phyloP scores from a whole-genome alignment of 306 rosid species.

The Potentilla sterilis region DNA sequence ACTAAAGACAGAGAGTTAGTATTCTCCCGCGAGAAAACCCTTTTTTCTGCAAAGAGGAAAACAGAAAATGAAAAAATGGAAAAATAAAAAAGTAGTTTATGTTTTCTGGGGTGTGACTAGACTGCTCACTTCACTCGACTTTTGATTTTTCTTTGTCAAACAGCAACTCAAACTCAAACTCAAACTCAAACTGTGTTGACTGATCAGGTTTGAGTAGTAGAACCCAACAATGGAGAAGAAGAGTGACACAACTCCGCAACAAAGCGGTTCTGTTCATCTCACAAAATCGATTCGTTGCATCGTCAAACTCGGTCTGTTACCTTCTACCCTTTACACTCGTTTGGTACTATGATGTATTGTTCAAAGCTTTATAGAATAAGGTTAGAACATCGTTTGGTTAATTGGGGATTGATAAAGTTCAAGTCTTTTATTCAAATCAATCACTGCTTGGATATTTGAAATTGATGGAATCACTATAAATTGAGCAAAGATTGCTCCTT shows the following conservation, averaged over 20 bases:
- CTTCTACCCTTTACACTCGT: background rate
- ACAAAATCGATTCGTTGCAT: slow-evolving; percentile 69
- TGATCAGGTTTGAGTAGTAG: background rate
- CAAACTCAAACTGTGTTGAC: background rate
- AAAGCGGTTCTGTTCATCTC: slow-evolving; percentile 28
- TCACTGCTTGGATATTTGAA: slow-evolving; percentile 6
- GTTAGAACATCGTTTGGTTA: background rate
- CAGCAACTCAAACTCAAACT: background rate
- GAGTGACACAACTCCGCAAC: slow-evolving; percentile 19
- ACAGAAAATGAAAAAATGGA: background rate
- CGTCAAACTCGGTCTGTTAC: slow-evolving; percentile 65
- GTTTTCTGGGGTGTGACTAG: background rate
- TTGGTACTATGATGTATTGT: background rate
- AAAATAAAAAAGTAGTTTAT: background rate
- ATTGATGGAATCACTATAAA: background rate
- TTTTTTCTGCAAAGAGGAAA: background rate
- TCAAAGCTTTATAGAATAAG: background rate
- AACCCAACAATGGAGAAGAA: slow-evolving; percentile 35
- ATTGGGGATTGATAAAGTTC: slow-evolving; percentile 8
- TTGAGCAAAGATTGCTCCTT: background rate
- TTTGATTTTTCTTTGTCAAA: background rate
- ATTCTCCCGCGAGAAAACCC: background rate
- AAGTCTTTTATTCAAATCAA: background rate
- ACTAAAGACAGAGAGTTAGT: too few species aligned
- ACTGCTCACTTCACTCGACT: background rate